Evolutionary conservation across 768 basidiomycete genomes (phyloP), one percentile per base, ranked within the genome.

Genomic region (Russula sp.): DNA sequence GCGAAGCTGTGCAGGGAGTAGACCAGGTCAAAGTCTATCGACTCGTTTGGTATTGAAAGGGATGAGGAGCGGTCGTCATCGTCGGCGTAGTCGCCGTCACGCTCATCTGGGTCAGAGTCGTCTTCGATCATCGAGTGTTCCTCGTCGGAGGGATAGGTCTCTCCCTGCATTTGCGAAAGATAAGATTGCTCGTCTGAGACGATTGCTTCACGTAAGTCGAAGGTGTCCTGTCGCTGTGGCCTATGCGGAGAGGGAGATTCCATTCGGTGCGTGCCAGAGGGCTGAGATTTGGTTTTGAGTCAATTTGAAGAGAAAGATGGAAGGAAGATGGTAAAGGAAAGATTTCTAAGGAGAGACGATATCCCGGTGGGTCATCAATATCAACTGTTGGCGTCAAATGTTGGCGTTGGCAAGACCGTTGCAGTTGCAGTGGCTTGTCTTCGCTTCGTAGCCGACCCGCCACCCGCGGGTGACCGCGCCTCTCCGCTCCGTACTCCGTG

Each of bases 1-100:
- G 94, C 89, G 73, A 98, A 98, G 67, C 90, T 95, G 72, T 96
- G 95, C 34, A 98, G 79, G n/a, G 88, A 87, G 69, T 93, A 94
- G 22, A 96, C 90, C 69, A 93, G 79, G 73, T 91, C 90, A 71
- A 93, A 95, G 80, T 95, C 91, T 70, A 95, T 95, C 63, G 87
- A 88, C 71, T 93, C 91, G 72, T 92, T 90, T 10, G 91, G 91
- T 63, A 93, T 90, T 39, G 89, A 92, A 38, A 93, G 82, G 9
- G 86, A 87, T 6, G 89, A 91, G 7, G 88, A 90, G 45, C 81
- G 83, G 72, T 90, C 87, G 72, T 87, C 85, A 32, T 88, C 87
- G 52, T 89, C 86, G 71, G 86, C 84, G 69, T 83, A 83, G 64
- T 89, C 84, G 39, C 71, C 71, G 22, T 87, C 86, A 39, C 81